phyloP scores from a whole-genome alignment of 2,329 filamentous ascomycete species.

The Aspergillus fructus region DNA sequence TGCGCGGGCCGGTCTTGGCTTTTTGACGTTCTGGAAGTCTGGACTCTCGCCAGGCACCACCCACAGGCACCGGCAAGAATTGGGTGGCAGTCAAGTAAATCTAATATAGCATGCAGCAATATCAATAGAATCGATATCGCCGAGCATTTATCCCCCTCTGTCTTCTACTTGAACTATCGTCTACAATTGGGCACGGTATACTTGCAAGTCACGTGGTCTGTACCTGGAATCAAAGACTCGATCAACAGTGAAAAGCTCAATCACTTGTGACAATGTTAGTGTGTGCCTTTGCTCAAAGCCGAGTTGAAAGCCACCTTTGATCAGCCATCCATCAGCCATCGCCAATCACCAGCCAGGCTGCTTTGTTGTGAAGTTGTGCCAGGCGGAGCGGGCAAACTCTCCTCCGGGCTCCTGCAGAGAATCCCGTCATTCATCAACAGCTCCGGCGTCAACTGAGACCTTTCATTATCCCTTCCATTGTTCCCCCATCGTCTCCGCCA shows the following conservation, averaged over 20 bases:
- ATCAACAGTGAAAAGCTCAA: not conserved
- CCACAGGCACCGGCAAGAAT: not conserved
- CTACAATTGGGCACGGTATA: not conserved
- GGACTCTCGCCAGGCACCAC: not conserved
- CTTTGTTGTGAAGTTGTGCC: not conserved
- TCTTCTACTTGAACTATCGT: not conserved
- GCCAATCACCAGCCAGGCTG: not conserved
- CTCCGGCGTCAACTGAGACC: not conserved
- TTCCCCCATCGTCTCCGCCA: not conserved
- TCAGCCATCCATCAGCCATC: not conserved
- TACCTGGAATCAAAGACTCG: too few relatives aligned
- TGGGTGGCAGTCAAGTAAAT: not conserved
- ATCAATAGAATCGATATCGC: not conserved
- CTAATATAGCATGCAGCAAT: not conserved
- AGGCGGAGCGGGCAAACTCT: conserved; percentile 8
- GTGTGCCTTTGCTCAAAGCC: not conserved
- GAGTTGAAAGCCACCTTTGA: not conserved
- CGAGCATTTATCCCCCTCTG: not conserved
- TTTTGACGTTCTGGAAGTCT: not conserved
- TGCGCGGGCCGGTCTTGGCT: conserved; percentile 8
- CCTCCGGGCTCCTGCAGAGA: conserved; percentile 7
- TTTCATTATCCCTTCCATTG: not conserved
- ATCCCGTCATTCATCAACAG: conserved; percentile 1
- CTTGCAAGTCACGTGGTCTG: not conserved
- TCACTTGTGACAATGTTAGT: not conserved